Evolutionary conservation across 2,329 filamentous ascomycete species (phyloP).

Genomic region (Mycosphaerella sp.): DNA sequence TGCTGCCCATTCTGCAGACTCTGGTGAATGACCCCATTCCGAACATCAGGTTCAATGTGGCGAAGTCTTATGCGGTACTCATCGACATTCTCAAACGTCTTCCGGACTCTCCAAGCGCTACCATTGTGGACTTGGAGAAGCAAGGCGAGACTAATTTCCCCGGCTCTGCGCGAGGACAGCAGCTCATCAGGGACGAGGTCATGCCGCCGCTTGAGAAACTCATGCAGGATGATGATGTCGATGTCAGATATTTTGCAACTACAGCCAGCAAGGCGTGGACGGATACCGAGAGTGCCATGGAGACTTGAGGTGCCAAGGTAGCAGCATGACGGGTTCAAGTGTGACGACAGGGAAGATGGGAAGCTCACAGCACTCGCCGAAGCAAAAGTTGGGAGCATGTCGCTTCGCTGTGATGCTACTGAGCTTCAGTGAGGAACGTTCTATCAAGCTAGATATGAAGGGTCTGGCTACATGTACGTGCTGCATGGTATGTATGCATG

Average conservation of each 20-base stretch:
- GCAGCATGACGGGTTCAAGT: slow-evolving; percentile 1
- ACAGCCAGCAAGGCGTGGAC: slow-evolving; percentile 61
- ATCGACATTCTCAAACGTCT: slow-evolving; percentile 88
- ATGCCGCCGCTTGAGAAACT: slow-evolving; percentile 89
- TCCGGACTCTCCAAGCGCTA: slow-evolving; percentile 67
- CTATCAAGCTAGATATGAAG: slow-evolving; percentile 1
- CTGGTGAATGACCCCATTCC: slow-evolving; percentile 92
- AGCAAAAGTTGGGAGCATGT: not conserved
- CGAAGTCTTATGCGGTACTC: slow-evolving; percentile 89
- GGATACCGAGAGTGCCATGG: slow-evolving; percentile 32
- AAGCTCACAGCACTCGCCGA: slow-evolving; percentile 2
- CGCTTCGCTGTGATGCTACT: slow-evolving; percentile 4
- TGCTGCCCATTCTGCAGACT: slow-evolving; percentile 93
- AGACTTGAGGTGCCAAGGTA: slow-evolving; percentile 27
- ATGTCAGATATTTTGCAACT: slow-evolving; percentile 95
- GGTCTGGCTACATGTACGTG: not conserved
- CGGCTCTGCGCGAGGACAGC: slow-evolving; percentile 30
- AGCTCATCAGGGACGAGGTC: slow-evolving; percentile 51
- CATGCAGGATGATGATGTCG: slow-evolving; percentile 94
- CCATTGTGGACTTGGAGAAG: slow-evolving; percentile 79
- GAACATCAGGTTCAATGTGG: slow-evolving; percentile 99
- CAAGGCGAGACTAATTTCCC: slow-evolving; percentile 55
- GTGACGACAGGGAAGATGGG: slow-evolving; percentile 7
- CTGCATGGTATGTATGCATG: not conserved
- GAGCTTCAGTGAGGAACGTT: not conserved